Evolutionary conservation across 2,329 filamentous ascomycete species (phyloP).

Genomic region (Xylariaceae sp.): DNA sequence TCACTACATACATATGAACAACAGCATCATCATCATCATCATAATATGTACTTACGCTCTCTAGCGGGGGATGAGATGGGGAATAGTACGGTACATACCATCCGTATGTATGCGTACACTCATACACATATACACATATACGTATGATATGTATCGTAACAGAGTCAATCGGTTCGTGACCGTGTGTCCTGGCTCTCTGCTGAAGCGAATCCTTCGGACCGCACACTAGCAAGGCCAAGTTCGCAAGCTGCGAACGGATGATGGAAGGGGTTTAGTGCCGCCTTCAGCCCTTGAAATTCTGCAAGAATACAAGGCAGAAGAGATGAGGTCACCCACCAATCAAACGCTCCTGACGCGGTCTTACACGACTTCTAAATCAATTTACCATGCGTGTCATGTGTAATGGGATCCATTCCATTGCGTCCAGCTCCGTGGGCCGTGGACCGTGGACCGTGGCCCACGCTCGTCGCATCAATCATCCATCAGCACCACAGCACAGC

Average conservation of each 20-base stretch:
- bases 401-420: conserved; percentile 33
- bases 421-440: conserved; percentile 20
- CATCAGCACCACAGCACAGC: no score
- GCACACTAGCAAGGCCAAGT: conserved; percentile 1
- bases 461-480: conserved; percentile 24
- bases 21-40: no score
- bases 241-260: conserved; percentile 23
- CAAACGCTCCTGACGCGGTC: conserved; percentile 39
- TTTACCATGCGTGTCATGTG: conserved; percentile 45
- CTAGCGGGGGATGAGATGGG: no score
- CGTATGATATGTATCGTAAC: neutral
- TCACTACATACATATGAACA: no score
- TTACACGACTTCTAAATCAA: conserved; percentile 43
- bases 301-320: conserved; percentile 38
- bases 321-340: conserved; percentile 38
- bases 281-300: conserved; percentile 37
- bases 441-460: no score
- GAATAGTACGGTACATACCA: neutral
- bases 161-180: conserved; percentile 7
- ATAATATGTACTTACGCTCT: no score
- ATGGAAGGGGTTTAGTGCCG: conserved; percentile 30
- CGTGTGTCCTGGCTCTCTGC: conserved; percentile 13
- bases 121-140: no score
- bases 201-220: conserved; percentile 16
- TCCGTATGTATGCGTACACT: no score